phyloP scores from a whole-genome alignment of 768 basidiomycete genomes.

The Boletus subcaerulescens region DNA sequence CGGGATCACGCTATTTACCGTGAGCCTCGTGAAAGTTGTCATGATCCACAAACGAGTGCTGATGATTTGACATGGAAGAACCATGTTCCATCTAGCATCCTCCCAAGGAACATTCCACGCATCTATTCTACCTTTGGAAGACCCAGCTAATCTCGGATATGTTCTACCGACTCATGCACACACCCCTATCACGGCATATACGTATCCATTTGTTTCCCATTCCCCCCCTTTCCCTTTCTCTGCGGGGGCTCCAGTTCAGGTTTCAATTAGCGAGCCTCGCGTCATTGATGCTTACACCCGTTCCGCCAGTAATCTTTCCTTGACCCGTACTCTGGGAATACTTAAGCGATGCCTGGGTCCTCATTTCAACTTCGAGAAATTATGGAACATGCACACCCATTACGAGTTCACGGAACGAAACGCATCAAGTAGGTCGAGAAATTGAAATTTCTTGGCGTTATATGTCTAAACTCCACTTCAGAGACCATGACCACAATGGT shows the following conservation, averaged over 20 bases:
- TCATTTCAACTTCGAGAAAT: constrained; percentile 41
- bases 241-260: constrained; percentile 30
- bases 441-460: background rate
- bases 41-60: background rate
- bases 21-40: constrained; percentile 4
- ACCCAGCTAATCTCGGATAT: constrained; percentile 20
- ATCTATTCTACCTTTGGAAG: constrained; percentile 26
- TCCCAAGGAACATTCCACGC: constrained; percentile 35
- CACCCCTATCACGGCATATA: constrained; percentile 31
- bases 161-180: constrained; percentile 22
- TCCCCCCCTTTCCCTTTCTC: constrained; percentile 38
- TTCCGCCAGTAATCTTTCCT: constrained; percentile 38
- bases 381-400: constrained; percentile 47
- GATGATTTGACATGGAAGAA: constrained; percentile 20
- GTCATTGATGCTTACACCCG: constrained; percentile 32
- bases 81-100: constrained; percentile 35
- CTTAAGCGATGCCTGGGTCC: constrained; percentile 40
- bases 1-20: constrained; percentile 27
- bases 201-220: constrained; percentile 36
- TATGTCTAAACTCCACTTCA: constrained; percentile 10
- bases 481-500: constrained; percentile 46
- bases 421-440: constrained; percentile 33
- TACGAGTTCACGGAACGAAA: constrained; percentile 43
- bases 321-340: constrained; percentile 38
- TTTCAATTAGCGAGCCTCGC: constrained; percentile 15